Evolutionary conservation across 73 alveolate species (phyloP).

Genomic region (Blepharisma japonicum): DNA sequence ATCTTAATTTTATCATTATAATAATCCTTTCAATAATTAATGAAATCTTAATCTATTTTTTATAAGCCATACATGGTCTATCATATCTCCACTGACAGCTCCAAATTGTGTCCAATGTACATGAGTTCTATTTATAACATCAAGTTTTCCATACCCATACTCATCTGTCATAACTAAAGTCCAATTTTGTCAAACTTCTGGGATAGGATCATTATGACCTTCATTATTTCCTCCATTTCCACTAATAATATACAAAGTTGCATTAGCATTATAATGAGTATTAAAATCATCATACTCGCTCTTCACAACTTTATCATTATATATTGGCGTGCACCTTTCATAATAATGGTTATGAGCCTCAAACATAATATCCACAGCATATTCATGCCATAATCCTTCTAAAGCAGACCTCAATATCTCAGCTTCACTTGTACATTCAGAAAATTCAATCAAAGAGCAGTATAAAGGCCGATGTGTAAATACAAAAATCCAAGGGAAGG

Average conservation of each 20-base stretch:
- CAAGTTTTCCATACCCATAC: constrained; percentile 19
- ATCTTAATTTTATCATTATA: too few relatives aligned
- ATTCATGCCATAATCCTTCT: background rate
- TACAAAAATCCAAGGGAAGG: background rate
- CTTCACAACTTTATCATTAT: background rate
- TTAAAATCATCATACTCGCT: constrained; percentile 2
- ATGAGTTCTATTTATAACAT: background rate
- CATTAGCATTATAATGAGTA: background rate
- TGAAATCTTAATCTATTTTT: background rate
- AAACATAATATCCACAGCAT: background rate
- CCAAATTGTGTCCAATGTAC: background rate
- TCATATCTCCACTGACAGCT: background rate
- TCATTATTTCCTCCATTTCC: constrained; percentile 27
- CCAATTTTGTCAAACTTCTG: background rate
- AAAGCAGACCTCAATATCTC: background rate
- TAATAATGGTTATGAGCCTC: constrained; percentile 19
- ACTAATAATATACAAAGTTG: constrained; percentile 19
- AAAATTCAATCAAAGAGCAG: background rate
- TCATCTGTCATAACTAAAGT: background rate
- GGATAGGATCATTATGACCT: constrained; percentile 25
- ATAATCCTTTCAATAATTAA: too few relatives aligned
- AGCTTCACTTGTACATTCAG: background rate
- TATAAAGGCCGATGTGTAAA: constrained; percentile 11
- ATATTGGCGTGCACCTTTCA: constrained; percentile 14
- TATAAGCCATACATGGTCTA: constrained; percentile 25